phyloP scores from a whole-genome alignment of 441 rosid species.

The Pelargonium australe region DNA sequence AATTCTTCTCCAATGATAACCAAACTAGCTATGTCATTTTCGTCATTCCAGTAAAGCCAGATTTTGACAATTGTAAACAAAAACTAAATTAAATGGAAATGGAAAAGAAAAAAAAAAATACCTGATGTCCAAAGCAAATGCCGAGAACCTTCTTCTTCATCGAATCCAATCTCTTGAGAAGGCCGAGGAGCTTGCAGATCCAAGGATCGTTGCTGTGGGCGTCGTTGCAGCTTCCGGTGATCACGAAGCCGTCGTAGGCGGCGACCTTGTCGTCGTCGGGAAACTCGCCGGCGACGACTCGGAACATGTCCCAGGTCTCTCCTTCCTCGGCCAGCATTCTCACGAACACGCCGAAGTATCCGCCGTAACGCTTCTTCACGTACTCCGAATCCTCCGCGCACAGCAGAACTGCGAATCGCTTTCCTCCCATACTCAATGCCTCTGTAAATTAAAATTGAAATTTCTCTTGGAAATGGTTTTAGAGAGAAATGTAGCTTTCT shows the following conservation, averaged over 20 bases:
- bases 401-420: constrained; percentile 41
- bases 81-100: not conserved
- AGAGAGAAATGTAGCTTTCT: constrained; percentile 11
- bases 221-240: constrained; percentile 63
- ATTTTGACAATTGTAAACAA: not conserved
- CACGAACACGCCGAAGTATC: constrained; percentile 47
- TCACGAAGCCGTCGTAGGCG: constrained; percentile 51
- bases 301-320: constrained; percentile 48
- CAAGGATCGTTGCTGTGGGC: constrained; percentile 55
- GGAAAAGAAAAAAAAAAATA: constrained; percentile 10
- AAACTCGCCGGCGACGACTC: constrained; percentile 40
- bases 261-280: constrained; percentile 45
- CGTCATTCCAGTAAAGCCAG: no score
- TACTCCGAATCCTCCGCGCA: constrained; percentile 59
- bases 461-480: not conserved
- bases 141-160: constrained; percentile 30
- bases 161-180: constrained; percentile 42
- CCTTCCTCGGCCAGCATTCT: constrained; percentile 45
- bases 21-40: not conserved
- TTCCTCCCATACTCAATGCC: constrained; percentile 20
- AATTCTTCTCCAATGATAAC: not conserved
- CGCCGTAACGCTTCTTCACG: constrained; percentile 42
- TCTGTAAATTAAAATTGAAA: not conserved
- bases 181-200: constrained; percentile 44
- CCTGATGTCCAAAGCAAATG: constrained; percentile 54